Evolutionary conservation across 176 grass and related monocot species (phyloP).

Genomic region (Hyparrhenia diplandra): DNA sequence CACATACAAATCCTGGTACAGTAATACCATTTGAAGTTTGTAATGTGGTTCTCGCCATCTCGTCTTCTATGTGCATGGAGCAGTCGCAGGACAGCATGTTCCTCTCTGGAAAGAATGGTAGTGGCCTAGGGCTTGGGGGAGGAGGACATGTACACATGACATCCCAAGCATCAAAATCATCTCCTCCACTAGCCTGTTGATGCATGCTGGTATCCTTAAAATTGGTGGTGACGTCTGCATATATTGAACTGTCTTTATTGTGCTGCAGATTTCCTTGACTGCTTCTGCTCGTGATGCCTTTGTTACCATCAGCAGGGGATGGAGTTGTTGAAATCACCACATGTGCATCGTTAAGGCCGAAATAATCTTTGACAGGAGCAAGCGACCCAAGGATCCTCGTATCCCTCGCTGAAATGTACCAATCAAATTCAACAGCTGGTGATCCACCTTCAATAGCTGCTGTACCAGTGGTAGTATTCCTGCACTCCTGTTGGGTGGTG

Average conservation of each 20-base stretch:
- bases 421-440: background rate
- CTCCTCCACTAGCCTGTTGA: too few species aligned
- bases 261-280: background rate
- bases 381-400: background rate
- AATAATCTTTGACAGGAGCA: background rate
- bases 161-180: too few species aligned
- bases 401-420: background rate
- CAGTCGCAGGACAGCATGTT: background rate
- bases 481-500: background rate
- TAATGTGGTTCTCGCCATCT: too few species aligned
- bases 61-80: background rate
- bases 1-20: too few species aligned
- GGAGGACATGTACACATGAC: too few species aligned
- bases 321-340: background rate
- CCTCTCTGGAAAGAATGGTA: too few species aligned
- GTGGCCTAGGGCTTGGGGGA: too few species aligned
- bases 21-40: background rate
- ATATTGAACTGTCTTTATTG: too few species aligned
- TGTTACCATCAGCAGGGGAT: background rate
- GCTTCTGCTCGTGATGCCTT: too few species aligned
- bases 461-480: too few species aligned
- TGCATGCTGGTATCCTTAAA: too few species aligned
- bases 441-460: background rate
- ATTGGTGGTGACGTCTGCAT: too few species aligned
- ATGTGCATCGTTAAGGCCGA: fast-evolving